These are phyloP conservation scores for Fusarium tuaranense DNA, from an alignment of 2,329 filamentous ascomycete species.

Conservation along the genomic window DNA sequence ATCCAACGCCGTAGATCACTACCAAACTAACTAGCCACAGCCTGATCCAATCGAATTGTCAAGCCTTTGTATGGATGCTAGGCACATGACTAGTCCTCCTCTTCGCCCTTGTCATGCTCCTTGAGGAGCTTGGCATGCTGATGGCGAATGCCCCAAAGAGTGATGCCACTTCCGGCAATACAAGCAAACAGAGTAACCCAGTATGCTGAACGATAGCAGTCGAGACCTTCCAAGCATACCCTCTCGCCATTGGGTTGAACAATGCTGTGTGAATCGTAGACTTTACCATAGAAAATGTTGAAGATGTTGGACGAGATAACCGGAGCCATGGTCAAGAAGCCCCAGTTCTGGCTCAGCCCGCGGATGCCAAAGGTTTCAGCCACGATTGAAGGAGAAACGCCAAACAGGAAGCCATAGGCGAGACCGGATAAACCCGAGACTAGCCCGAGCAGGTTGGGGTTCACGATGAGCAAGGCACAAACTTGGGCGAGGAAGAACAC, in stretches of 20 bases:
- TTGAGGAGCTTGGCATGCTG: conserved; percentile 58
- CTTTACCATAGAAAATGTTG: conserved; percentile 88
- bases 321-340: conserved; percentile 90
- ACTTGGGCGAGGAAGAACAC: conserved; percentile 87
- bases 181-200: conserved; percentile 81
- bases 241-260: conserved; percentile 76
- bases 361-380: conserved; percentile 92
- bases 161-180: conserved; percentile 74
- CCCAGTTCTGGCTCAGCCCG: conserved; percentile 95
- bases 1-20: conserved; percentile 15
- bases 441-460: conserved; percentile 80
- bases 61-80: background rate
- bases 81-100: conserved; percentile 49
- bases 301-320: conserved; percentile 91
- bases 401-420: conserved; percentile 93
- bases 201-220: conserved; percentile 87
- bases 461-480: conserved; percentile 77
- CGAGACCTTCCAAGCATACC: conserved; percentile 80
- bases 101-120: conserved; percentile 52
- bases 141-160: conserved; percentile 76
- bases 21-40: background rate
- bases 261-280: conserved; percentile 85
- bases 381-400: conserved; percentile 89
- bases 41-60: background rate
- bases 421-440: conserved; percentile 88